Conservation (phyloP, 2,329 filamentous ascomycete genomes). For the Fonsecaea pedrosoi region DNA sequence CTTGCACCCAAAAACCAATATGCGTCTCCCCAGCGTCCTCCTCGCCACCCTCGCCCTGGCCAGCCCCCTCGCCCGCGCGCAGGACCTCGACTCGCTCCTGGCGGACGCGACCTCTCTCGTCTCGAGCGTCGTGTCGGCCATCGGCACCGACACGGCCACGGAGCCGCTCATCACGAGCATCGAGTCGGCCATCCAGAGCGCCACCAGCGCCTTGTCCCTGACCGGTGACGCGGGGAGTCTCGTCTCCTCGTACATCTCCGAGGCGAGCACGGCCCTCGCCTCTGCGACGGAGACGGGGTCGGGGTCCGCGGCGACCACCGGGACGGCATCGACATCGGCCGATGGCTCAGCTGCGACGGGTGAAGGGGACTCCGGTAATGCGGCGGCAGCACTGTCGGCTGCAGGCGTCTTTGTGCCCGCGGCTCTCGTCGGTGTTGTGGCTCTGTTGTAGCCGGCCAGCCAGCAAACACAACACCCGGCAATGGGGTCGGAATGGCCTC, state of each 20-base stretch:
- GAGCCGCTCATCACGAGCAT: slow-evolving; percentile 26
- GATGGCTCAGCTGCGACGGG: slow-evolving; percentile 1
- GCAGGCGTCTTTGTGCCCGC: slow-evolving; percentile 16
- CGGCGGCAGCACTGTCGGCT: slow-evolving; percentile 23
- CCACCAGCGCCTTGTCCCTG: slow-evolving; percentile 6
- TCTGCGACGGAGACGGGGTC: slow-evolving; percentile 5
- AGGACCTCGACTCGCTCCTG: slow-evolving; percentile 10
- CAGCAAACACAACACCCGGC: no score
- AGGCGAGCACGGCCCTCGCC: slow-evolving; percentile 2
- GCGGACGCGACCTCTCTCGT: slow-evolving; percentile 25
- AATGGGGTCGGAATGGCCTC: no score
- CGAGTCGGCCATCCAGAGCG: slow-evolving; percentile 21
- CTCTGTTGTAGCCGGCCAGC: slow-evolving; percentile 10
- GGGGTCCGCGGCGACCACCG: neutral
- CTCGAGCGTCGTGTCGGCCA: slow-evolving; percentile 22
- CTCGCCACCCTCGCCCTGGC: slow-evolving; percentile 23
- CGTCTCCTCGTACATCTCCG: slow-evolving; percentile 18
- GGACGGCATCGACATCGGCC: neutral
- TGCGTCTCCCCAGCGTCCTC: slow-evolving; percentile 19
- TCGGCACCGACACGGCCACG: slow-evolving; percentile 27
- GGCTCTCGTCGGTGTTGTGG: slow-evolving; percentile 18
- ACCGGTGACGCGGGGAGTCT: neutral
- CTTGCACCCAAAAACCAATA: neutral
- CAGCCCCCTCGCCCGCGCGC: slow-evolving; percentile 8
- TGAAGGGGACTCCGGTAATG: slow-evolving; percentile 14